Evolutionary conservation across 768 basidiomycete genomes (phyloP), one percentile per base, ranked within the genome.

Genomic region (Suillus spraguei): DNA sequence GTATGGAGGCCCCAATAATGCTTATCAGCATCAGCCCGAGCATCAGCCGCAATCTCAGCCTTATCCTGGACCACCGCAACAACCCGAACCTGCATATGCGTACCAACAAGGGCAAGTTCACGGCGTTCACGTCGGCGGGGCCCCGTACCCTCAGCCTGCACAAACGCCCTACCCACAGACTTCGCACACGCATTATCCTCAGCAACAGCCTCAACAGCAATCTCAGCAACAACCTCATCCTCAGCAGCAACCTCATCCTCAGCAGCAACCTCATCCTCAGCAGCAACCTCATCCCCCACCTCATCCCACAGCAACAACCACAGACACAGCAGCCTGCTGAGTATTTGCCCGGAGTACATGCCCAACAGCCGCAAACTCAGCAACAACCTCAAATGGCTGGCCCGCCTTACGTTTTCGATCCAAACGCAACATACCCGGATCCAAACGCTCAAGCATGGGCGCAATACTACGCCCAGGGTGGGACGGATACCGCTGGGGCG

Each of bases 361-460:
- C n/a, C n/a, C n/a, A n/a, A n/a, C n/a, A 39, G 69, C 67, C 52
- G 62, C 74, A 13, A 66, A 66, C 38, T 36, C 66, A 63, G 55
- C 80, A 79, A 60, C 76, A 69, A 24, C 62, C 70, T 7, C 67
- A 66, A 41, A 66, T 63, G 36, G 16, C 64, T 39, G 82, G 81
- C 22, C 83, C 83, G 10, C 84, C 84, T 16, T 85, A 78, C 61
- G 73, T 77, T 10, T 94, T 83, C 69, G 85, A 92, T 66, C 89
- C 91, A 5, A 81, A 79, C 35, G 77, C 80, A 56, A 86, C 85
- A 24, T 95, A 95, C 68, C 76, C 85, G 17, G 92, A 95, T 72
- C 84, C 87, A 61, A 92, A 92, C 65, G 91, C 88, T 24, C 92
- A 94, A 71, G 90, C 90, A 0, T 94, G 92, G 92, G 92, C 91